These are phyloP conservation scores for Emmonsia crescens DNA, from an alignment of 2,329 filamentous ascomycete genomes.

Conservation along the genomic window DNA sequence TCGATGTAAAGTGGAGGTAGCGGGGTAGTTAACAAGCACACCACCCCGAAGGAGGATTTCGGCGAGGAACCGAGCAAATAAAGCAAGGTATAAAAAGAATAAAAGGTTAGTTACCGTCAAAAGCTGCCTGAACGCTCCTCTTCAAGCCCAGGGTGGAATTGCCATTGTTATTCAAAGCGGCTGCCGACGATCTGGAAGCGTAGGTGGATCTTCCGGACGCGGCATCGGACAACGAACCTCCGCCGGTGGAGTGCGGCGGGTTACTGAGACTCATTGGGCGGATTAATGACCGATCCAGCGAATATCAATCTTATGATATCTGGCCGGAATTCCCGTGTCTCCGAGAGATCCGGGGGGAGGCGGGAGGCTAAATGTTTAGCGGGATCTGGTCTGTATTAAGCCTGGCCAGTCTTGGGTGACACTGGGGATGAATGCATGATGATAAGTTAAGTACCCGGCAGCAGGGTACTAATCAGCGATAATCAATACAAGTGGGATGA, in stretches of 20 bases:
- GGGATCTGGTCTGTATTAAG: not conserved
- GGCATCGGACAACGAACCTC: conserved; percentile 23
- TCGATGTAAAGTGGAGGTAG: not conserved
- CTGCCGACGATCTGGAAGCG: conserved; percentile 23
- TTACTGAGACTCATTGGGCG: conserved; percentile 34
- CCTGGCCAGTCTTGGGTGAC: not conserved
- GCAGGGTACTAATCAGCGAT: not conserved
- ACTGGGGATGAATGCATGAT: not conserved
- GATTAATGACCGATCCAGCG: not conserved
- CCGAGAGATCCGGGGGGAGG: not conserved
- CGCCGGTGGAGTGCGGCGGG: conserved; percentile 28
- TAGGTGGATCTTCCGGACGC: conserved; percentile 19
- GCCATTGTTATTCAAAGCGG: conserved; percentile 9
- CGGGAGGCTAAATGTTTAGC: not conserved
- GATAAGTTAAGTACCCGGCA: not conserved
- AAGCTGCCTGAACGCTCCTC: conserved; percentile 33
- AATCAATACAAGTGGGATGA: not conserved
- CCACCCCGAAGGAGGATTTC: conserved; percentile 8
- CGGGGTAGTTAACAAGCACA: conserved; percentile 8
- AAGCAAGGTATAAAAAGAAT: conserved; percentile 4
- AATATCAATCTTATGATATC: not conserved
- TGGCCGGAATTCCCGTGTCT: not conserved
- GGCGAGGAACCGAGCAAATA: conserved; percentile 3
- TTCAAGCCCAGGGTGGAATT: conserved; percentile 26
- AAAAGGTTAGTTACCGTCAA: conserved; percentile 35